A percentile compares a stretch with the other conserved stretches of the same genome.
Conservation (phyloP, 2,329 filamentous ascomycete species). For the Coleophoma eucalyptorum region DNA sequence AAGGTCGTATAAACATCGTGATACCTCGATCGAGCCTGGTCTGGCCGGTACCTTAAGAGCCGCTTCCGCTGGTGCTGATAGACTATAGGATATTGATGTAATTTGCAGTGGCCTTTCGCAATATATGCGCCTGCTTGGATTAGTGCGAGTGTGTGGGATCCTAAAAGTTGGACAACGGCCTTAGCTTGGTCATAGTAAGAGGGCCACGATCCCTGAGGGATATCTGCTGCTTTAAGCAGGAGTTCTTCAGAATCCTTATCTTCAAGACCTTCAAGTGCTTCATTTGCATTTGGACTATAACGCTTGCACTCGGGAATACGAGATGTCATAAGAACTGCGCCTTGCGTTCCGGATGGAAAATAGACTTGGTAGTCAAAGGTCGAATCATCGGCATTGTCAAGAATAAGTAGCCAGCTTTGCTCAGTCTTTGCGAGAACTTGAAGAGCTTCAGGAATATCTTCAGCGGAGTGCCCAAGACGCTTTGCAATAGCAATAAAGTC, state of each 20-base stretch:
- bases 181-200: conserved; percentile 12
- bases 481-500: conserved; percentile 11
- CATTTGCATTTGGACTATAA: conserved; percentile 25
- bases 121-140: conserved; percentile 24
- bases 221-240: conserved; percentile 15
- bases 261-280: conserved; percentile 21
- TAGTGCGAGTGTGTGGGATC: conserved; percentile 25
- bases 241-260: conserved; percentile 23
- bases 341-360: conserved; percentile 28
- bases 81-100: conserved; percentile 11
- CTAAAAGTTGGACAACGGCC: conserved; percentile 20
- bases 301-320: conserved; percentile 26
- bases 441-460: neutral
- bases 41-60: conserved; percentile 1
- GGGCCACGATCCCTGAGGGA: neutral
- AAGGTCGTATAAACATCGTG: conserved; percentile 13
- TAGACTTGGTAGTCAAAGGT: conserved; percentile 25
- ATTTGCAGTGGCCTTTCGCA: conserved; percentile 5
- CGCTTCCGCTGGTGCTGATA: conserved; percentile 5
- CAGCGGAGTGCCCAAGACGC: conserved; percentile 4
- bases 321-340: conserved; percentile 33
- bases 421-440: conserved; percentile 9
- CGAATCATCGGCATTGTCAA: conserved; percentile 39
- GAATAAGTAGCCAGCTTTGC: conserved; percentile 31
- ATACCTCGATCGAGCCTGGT: conserved; percentile 10